phyloP scores from a whole-genome alignment of 352 stramenopile genomes.

The Phytophthora parvispora region DNA sequence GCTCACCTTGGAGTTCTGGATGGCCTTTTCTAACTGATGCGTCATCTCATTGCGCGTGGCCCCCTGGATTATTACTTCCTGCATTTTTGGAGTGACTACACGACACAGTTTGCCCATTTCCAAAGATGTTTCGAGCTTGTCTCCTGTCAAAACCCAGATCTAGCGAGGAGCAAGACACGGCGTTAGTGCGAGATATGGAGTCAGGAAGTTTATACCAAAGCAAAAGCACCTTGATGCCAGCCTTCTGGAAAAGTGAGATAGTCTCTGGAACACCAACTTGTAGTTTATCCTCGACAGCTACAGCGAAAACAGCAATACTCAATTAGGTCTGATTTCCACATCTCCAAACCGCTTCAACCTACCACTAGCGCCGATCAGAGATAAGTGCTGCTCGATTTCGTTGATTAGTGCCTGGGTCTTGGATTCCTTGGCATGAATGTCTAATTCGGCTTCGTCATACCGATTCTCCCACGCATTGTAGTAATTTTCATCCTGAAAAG shows the following conservation, averaged over 20 bases:
- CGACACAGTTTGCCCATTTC: constrained; percentile 97
- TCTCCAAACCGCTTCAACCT: constrained; percentile 5
- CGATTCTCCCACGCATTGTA: constrained; percentile 75
- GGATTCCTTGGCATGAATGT: constrained; percentile 73
- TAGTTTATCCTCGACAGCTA: constrained; percentile 98
- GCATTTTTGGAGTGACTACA: constrained; percentile 87
- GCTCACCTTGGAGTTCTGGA: constrained; percentile 55
- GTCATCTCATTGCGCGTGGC: constrained; percentile 59
- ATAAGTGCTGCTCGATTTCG: constrained; percentile 89
- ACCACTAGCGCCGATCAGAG: constrained; percentile 89
- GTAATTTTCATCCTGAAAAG: constrained; percentile 64
- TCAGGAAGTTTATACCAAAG: background rate
- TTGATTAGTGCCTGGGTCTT: constrained; percentile 68
- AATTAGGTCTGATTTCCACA: background rate
- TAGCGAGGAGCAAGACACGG: constrained; percentile 14
- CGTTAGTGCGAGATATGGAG: background rate
- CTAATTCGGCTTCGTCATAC: constrained; percentile 78
- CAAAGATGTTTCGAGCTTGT: constrained; percentile 99
- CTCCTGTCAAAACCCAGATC: constrained; percentile 96
- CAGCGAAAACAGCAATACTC: background rate
- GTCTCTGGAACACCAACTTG: constrained; percentile 97
- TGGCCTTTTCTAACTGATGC: constrained; percentile 55
- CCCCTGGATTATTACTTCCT: constrained; percentile 73
- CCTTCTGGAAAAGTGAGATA: constrained; percentile 92
- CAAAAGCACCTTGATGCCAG: constrained; percentile 94